Base-by-base conservation (phyloP, 179 eudicot genomes). In the Spinacia oleracea region DNA sequence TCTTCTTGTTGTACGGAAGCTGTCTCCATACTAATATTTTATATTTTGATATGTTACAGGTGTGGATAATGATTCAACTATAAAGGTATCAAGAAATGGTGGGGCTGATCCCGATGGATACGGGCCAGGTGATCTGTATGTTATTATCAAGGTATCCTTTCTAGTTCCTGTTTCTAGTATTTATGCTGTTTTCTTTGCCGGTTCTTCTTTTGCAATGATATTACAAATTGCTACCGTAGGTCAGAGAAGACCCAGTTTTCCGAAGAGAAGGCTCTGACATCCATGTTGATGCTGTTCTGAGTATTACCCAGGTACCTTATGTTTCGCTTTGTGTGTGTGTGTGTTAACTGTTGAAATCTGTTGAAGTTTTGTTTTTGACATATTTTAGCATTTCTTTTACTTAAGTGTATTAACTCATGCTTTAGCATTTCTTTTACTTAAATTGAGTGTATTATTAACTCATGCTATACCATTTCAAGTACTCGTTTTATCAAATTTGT, bases 41-140 rank as follows among this genome's bases (percentile, higher is more conserved):
- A 43, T 27, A 11, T 70, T 74, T 31, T 73, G 71, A 78, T 58
- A 56, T 29, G 56, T 48, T 90, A 83, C 87, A 95, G 98, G 98
- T 65, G 89, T 93, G 67, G 91, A 89, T 77, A 87, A 90, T 77
- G 75, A 85, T 77, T 97, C 91, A 60, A 85, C 89, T 66, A 78
- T 94, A 35, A 91, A 85, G 86, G 87, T 93, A 59, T 84, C 87
- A n/a, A 87, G 89, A 83, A 84, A 89, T 82, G 98, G 93, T 75
- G 98, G 97, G 80, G 94, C 94, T 69, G 98, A 94, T 88, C 98
- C 97, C 46, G 97, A 94, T 59, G 98, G 97, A 72, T 93, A 87
- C 81, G 91, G 87, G 65, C 94, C 94, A 77, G 98, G 97, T 56
- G 97, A 93, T 81, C 98, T 94, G 71, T 90, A 82, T 83, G 93